A percentile compares a stretch with the other conserved stretches of the same genome.
phyloP scores from a whole-genome alignment of 2,329 filamentous ascomycete species.

The Colletotrichum sp. region DNA sequence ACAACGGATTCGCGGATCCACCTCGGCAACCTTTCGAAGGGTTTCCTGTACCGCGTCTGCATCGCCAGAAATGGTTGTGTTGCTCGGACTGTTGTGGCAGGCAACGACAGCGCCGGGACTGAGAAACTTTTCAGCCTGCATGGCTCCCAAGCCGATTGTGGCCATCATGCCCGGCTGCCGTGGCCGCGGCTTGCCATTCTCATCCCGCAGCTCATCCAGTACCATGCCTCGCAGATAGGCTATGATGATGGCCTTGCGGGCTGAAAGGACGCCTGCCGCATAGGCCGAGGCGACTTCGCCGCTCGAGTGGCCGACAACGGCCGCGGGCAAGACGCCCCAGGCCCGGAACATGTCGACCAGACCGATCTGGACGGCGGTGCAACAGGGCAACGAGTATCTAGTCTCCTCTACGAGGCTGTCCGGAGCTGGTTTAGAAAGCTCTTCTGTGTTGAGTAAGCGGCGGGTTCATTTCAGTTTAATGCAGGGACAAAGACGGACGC shows the following conservation, averaged over 20 bases:
- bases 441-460: neutral
- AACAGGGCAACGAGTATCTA: conserved; percentile 23
- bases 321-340: conserved; percentile 32
- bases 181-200: neutral
- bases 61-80: neutral
- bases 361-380: conserved; percentile 40
- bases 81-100: neutral
- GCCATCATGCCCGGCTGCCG: neutral
- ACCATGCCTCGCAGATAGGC: conserved; percentile 29
- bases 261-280: conserved; percentile 37
- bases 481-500: neutral
- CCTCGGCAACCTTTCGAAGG: neutral
- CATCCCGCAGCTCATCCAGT: neutral
- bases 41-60: neutral
- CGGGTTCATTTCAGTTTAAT: neutral
- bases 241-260: conserved; percentile 37
- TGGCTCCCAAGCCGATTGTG: neutral
- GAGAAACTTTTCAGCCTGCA: neutral
- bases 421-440: neutral
- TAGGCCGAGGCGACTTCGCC: conserved; percentile 52
- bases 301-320: conserved; percentile 45
- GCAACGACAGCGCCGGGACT: neutral
- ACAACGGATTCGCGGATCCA: conserved; percentile 14
- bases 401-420: neutral
- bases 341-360: conserved; percentile 40